Evolutionary conservation across 2,329 filamentous ascomycete species (phyloP), one percentile per base, ranked within the genome.

Genomic region (Penicillium sp.): DNA sequence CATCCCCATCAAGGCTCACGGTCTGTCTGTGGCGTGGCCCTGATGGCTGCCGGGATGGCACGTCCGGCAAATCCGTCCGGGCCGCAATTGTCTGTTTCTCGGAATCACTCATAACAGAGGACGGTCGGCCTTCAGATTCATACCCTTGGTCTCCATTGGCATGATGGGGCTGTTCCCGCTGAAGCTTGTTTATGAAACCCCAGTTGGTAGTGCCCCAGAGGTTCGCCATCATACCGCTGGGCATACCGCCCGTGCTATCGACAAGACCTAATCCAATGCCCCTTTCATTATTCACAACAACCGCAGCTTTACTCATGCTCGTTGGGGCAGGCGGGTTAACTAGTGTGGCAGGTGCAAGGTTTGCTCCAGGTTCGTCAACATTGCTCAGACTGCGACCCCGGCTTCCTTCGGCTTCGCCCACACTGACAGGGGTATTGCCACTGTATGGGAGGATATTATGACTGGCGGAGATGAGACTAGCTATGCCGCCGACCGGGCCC

Each of bases 121-220:
- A 50, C 20, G 63, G 51, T 13, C 36, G 50, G 30, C 60, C 61
- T 25, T 55, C 56, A 13, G 57, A 18, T 28, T 43, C 38, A 5
- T 44, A 50, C 22, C 54, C 59, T 25, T 67, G 58, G 11, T 57
- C 59, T 18, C 56, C 57, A 27, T 71, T 66, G 47, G 61, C 58
- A 58, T 65, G 45, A 42, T 71, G 72, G 25, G 76, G 62, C n/a
- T 81, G 79, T 41, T 82, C 80, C 18, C 76, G 73, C 60, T 81
- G 81, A 31, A 87, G 68, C 30, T 80, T 78, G 58, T 87, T 87
- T 52, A 88, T 74, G 57, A 83, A 82, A 13, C 83, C 83, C 89
- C 91, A 96, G 42, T 91, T 86, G 50, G 85, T 88, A 64, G 86
- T 95, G 44, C 92, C 92, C 92, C 92, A 97, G 50, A 95, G 82